These are phyloP conservation scores for Psilocybe sp. DNA, from an alignment of 768 basidiomycete genomes.

Conservation along the genomic window DNA sequence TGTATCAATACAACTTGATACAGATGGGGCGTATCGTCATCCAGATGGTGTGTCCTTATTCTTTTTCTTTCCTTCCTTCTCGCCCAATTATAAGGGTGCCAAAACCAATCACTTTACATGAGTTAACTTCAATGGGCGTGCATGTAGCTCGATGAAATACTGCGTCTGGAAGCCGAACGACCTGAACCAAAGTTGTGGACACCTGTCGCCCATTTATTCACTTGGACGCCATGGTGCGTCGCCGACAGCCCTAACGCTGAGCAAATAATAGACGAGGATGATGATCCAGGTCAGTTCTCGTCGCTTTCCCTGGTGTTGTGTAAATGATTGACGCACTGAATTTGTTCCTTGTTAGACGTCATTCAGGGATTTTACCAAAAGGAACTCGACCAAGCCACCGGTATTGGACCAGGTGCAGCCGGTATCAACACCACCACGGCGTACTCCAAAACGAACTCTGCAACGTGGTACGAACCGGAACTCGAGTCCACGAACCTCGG, in stretches of 20 bases:
- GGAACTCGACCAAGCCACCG: neutral
- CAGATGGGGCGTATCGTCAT: conserved; percentile 34
- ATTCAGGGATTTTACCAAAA: conserved; percentile 54
- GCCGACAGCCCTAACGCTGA: conserved; percentile 33
- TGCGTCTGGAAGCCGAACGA: conserved; percentile 49
- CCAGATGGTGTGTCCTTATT: conserved; percentile 34
- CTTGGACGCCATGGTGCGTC: conserved; percentile 44
- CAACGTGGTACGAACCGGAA: neutral
- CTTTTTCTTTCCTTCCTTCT: neutral
- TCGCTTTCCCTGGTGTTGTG: neutral
- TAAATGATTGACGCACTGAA: neutral
- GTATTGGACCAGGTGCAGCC: neutral
- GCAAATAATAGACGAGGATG: conserved; percentile 56
- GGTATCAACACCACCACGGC: neutral
- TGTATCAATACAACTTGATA: conserved; percentile 61
- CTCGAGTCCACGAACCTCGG: conserved; percentile 45
- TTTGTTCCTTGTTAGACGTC: conserved; percentile 23
- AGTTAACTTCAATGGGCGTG: conserved; percentile 12
- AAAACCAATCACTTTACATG: no score
- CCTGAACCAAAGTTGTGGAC: conserved; percentile 53
- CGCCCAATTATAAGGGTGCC: no score
- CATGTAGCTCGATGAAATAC: conserved; percentile 54
- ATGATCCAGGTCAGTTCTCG: conserved; percentile 50
- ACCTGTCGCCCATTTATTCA: conserved; percentile 41
- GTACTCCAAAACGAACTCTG: neutral